A percentile compares a stretch with the other conserved stretches of the same genome.
Conservation (phyloP, 495 filamentous ascomycete species). For the Tuber aestivum region DNA sequence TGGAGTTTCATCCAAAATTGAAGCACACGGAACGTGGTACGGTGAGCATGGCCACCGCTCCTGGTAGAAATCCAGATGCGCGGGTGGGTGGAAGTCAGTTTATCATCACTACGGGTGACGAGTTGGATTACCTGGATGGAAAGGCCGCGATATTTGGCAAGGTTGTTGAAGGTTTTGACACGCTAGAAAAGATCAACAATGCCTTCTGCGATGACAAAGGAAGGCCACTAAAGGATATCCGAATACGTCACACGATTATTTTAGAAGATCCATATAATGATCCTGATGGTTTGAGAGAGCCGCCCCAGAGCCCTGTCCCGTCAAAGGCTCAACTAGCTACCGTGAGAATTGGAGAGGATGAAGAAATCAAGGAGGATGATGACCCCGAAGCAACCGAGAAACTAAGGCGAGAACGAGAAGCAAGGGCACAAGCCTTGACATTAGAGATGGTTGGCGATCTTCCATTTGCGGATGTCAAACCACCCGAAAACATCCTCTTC, state of each 20-base stretch:
- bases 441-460: conserved; percentile 97
- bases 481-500: conserved; percentile 93
- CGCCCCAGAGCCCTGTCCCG: conserved; percentile 72
- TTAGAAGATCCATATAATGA: conserved; percentile 86
- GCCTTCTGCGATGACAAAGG: conserved; percentile 78
- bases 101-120: conserved; percentile 78
- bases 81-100: conserved; percentile 83
- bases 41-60: conserved; percentile 88
- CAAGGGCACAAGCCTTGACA: conserved; percentile 86
- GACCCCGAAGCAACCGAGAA: conserved; percentile 74
- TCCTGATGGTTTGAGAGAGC: conserved; percentile 65
- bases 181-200: conserved; percentile 85
- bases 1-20: conserved; percentile 73
- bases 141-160: conserved; percentile 92
- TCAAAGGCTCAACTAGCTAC: conserved; percentile 82
- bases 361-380: conserved; percentile 61
- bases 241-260: conserved; percentile 82
- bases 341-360: conserved; percentile 84
- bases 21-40: conserved; percentile 82
- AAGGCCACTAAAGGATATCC: conserved; percentile 81
- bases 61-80: conserved; percentile 71
- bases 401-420: conserved; percentile 78
- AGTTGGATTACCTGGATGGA: conserved; percentile 80
- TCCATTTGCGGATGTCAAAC: conserved; percentile 95
- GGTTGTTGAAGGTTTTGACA: conserved; percentile 89